Evolutionary conservation across 1,284 basidiomycete genomes (phyloP), one percentile per base, ranked within the genome.

Genomic region (Phellopilus nigrolimitatus): DNA sequence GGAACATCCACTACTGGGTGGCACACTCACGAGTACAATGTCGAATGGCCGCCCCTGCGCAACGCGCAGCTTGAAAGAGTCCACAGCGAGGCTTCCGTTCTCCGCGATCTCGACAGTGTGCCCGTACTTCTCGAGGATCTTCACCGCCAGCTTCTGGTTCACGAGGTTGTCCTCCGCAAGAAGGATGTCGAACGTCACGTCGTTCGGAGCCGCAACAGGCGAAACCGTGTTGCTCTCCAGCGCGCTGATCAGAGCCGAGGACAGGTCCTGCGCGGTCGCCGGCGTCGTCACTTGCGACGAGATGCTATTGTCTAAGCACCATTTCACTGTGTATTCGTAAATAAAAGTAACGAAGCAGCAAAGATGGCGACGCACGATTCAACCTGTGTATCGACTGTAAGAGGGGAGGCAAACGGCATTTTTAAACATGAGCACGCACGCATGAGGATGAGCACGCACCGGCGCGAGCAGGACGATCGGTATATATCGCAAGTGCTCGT

Each of bases 81-180:
- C 88, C 12, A 95, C 83, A 0, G 93, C 93, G 54, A 94, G 73
- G 61, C 88, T 88, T 7, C 97, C 97, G 63, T 99, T 99, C 75
- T 98, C 95, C 13, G 95, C 97, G 53, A 99, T 94, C 71, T 97
- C 93, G 28, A 97, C 93, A 37, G 84, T 82, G 67, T 99, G 97
- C 0, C 95, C 95, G 49, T 95, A 95, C 65, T 94, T 95, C 71
- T 98, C 94, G 30, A 99, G 73, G 59, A 99, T 92, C 76, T 97
- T 97, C 60, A 97, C 89, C 0, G 97, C 97, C 4, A 99, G 71
- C 66, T 94, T 92, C 73, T 99, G 95, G 71, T 99, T 99, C 56
- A 99, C 95, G 59, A 95, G 73, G 63, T 99, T 99, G 68, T 99
- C 97, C 67, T 99, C 95, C 0, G 95, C 95, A 5, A 99, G 79